phyloP scores from a whole-genome alignment of 352 stramenopile genomes.

The Phytophthora constricta region DNA sequence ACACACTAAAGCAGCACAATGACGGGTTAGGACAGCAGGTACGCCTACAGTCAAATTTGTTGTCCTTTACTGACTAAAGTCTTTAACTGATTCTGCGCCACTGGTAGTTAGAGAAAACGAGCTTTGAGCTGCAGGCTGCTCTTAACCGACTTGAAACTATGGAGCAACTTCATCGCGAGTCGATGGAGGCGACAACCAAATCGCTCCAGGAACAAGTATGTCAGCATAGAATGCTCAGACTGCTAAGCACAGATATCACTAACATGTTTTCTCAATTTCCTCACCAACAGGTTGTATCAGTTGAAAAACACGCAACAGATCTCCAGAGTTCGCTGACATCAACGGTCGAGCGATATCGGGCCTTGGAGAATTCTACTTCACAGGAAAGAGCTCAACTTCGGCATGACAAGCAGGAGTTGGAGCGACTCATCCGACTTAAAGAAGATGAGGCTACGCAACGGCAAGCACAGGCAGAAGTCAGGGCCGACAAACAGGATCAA shows the following conservation, averaged over 20 bases:
- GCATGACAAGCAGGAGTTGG: constrained; percentile 43
- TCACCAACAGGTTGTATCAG: constrained; percentile 1
- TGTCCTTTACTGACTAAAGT: too few species aligned
- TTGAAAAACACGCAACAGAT: constrained; percentile 18
- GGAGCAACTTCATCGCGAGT: constrained; percentile 18
- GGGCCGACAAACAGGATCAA: constrained; percentile 15
- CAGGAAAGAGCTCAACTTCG: constrained; percentile 43
- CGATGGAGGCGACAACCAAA: constrained; percentile 5
- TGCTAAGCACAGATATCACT: background rate
- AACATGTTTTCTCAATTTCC: background rate
- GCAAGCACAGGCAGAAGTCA: constrained; percentile 18
- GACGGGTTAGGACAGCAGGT: constrained; percentile 25
- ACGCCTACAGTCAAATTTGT: too few species aligned
- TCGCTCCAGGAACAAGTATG: constrained; percentile 25
- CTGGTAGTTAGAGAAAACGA: constrained; percentile 19
- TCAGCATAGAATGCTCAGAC: background rate
- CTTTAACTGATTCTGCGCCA: background rate
- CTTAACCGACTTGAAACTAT: constrained; percentile 10
- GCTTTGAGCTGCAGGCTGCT: constrained; percentile 6
- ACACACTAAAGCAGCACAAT: constrained; percentile 22
- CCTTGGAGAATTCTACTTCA: constrained; percentile 23
- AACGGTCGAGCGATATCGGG: constrained; percentile 21
- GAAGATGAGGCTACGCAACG: constrained; percentile 29
- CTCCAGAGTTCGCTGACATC: constrained; percentile 18
- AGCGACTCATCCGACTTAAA: constrained; percentile 35